A percentile compares a stretch with the other conserved stretches of the same genome.
Conservation (phyloP, 2,329 filamentous ascomycete genomes). For the Sclerotinia trifoliorum region DNA sequence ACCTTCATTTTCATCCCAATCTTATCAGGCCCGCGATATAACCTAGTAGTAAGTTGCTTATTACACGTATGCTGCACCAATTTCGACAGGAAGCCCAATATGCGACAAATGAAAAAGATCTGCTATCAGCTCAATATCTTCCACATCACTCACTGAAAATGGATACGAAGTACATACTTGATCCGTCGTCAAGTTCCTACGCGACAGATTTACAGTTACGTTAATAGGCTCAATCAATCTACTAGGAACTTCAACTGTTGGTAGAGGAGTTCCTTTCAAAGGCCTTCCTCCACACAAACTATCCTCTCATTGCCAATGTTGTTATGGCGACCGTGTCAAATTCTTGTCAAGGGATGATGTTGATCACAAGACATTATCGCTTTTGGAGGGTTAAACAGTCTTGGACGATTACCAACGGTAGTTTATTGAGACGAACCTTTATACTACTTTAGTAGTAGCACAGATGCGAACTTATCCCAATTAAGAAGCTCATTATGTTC, state of each 20-base stretch:
- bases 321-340: conserved; percentile 14
- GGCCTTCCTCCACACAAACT: not conserved
- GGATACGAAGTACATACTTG: not conserved
- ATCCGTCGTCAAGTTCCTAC: not conserved
- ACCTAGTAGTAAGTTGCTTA: not conserved
- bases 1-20: too few relatives aligned
- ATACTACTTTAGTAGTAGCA: conserved; percentile 16
- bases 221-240: conserved; percentile 4
- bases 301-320: conserved; percentile 5
- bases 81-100: conserved; percentile 13
- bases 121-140: not conserved
- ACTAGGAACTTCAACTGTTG: not conserved
- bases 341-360: not conserved
- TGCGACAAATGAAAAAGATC: conserved; percentile 1
- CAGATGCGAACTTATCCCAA: not conserved
- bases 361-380: conserved; percentile 19
- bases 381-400: conserved; percentile 1
- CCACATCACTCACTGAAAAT: conserved; percentile 16
- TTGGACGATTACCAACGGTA: not conserved
- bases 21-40: not conserved
- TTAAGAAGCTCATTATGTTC: not conserved
- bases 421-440: conserved; percentile 1
- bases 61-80: not conserved
- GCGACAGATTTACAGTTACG: conserved; percentile 8
- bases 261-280: conserved; percentile 6